phyloP scores from a whole-genome alignment of 2,329 filamentous ascomycete genomes.

The Cryoendolithus antarcticus region DNA sequence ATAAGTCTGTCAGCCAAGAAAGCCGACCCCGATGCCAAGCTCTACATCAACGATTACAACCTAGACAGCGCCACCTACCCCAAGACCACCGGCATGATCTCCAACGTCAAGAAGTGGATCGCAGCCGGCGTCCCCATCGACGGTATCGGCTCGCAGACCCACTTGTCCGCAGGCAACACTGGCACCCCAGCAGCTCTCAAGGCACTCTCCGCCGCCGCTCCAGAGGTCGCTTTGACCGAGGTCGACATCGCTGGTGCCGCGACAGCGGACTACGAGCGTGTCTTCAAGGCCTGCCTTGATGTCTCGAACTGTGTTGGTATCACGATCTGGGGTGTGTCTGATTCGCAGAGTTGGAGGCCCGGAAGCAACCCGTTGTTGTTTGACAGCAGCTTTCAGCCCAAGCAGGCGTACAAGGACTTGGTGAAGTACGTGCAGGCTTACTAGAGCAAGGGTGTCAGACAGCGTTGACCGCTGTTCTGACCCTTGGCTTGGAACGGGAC shows the following conservation, averaged over 20 bases:
- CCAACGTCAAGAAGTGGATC: slow-evolving; percentile 50
- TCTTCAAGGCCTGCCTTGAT: slow-evolving; percentile 43
- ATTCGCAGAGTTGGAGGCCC: slow-evolving; percentile 29
- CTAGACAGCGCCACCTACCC: slow-evolving; percentile 48
- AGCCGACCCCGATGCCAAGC: slow-evolving; percentile 49
- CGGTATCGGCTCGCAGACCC: slow-evolving; percentile 50
- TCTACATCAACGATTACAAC: slow-evolving; percentile 64
- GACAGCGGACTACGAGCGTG: slow-evolving; percentile 44
- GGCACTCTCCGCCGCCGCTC: slow-evolving; percentile 36
- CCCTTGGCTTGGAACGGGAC: too few species aligned
- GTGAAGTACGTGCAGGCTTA: slow-evolving; percentile 2
- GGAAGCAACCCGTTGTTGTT: slow-evolving; percentile 29
- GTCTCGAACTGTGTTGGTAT: slow-evolving; percentile 51
- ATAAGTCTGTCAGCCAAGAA: not conserved
- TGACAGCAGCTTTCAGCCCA: slow-evolving; percentile 29
- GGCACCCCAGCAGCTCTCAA: slow-evolving; percentile 39
- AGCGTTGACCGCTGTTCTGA: too few species aligned
- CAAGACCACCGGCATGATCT: slow-evolving; percentile 44
- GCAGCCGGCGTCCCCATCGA: slow-evolving; percentile 52
- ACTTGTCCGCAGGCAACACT: slow-evolving; percentile 31
- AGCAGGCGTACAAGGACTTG: slow-evolving; percentile 27
- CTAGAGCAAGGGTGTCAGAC: too few species aligned
- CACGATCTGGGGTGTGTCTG: slow-evolving; percentile 26
- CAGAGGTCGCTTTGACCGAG: slow-evolving; percentile 55
- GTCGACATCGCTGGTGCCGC: slow-evolving; percentile 52